Base-by-base conservation (phyloP, 140 eudicot species). In the Stevia rebaudiana region DNA sequence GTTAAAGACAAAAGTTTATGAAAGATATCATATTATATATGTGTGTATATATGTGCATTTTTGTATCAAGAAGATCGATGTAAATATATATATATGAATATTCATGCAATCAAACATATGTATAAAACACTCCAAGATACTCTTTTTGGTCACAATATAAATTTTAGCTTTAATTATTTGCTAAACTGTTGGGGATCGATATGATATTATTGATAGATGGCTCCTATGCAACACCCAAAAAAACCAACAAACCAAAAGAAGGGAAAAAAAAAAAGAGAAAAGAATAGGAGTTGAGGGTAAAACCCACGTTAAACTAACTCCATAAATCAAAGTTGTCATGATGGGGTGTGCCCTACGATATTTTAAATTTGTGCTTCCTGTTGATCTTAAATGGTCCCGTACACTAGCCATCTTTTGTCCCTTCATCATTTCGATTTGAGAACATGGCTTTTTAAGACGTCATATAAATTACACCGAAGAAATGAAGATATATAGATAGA, bases 371-470 rank as follows among this genome's bases (percentile, higher is more conserved):
- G 43, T 67, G 52, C 39, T 67, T 53, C 28, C 25, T 67, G 43
- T 40, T 11, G 54, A 10, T 24, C 48, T 15, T 68, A 68, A 15
- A 68, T 68, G 73, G 54, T 21, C 55, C 43, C 54, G 74, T 56
- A 55, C 66, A 25, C 46, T 15, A 57, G 35, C 42, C 35, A 54
- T 35, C 33, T 37, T 28, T 43, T 50, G 5, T 35, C 33, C 44
- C 43, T 28, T 69, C 36, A 56, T 69, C 74, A 69, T 55, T 56
- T 42, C 67, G 37, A 65, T 22, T 55, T 65, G 48, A 12, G 67
- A 56, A 44, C 47, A 73, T 19, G 33, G 5, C 53, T 56, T 44
- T 54, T 39, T 19, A 43, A 60, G 61, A 65, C 67, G 65, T 44
- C 67, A 65, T n/a, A n/a, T n/a, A n/a, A n/a, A 73, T 65, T 43